Conservation (phyloP, 2,329 filamentous ascomycete genomes). For the Pseudophaeomoniella oleicola region DNA sequence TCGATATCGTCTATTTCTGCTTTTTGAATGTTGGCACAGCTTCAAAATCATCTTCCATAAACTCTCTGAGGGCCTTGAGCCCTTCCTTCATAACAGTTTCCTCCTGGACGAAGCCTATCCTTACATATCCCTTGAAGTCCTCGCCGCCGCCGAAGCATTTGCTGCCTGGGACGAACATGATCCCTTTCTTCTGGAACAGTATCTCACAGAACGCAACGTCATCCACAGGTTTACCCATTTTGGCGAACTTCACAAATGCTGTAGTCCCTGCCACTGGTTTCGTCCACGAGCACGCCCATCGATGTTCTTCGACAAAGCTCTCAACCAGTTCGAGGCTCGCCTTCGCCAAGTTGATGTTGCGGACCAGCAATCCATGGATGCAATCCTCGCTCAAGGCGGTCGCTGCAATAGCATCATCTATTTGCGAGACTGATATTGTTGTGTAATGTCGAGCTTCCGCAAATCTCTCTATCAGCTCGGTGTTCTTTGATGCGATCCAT, state of each 20-base stretch:
- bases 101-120: conserved; percentile 62
- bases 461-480: conserved; percentile 46
- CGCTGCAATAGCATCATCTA: conserved; percentile 65
- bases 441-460: conserved; percentile 64
- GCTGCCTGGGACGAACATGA: conserved; percentile 60
- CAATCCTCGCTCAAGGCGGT: conserved; percentile 55
- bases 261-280: conserved; percentile 68
- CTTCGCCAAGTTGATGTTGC: conserved; percentile 53
- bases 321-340: conserved; percentile 54
- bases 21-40: conserved; percentile 26
- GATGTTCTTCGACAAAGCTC: conserved; percentile 50
- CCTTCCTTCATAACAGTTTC: conserved; percentile 55
- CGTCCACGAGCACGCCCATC: conserved; percentile 51
- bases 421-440: conserved; percentile 68
- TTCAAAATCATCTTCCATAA: conserved; percentile 42
- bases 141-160: conserved; percentile 53
- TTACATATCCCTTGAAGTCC: conserved; percentile 60
- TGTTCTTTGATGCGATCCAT: conserved; percentile 61
- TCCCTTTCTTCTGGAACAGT: conserved; percentile 53
- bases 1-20: conserved; percentile 5
- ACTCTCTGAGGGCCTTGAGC: conserved; percentile 39
- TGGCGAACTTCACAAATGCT: conserved; percentile 57
- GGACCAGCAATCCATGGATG: conserved; percentile 45
- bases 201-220: conserved; percentile 58
- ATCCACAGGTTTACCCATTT: conserved; percentile 48